Evolutionary conservation across 257 asterid genomes (phyloP), one percentile per base, ranked within the genome.

Genomic region (Lavandula angustifolia): DNA sequence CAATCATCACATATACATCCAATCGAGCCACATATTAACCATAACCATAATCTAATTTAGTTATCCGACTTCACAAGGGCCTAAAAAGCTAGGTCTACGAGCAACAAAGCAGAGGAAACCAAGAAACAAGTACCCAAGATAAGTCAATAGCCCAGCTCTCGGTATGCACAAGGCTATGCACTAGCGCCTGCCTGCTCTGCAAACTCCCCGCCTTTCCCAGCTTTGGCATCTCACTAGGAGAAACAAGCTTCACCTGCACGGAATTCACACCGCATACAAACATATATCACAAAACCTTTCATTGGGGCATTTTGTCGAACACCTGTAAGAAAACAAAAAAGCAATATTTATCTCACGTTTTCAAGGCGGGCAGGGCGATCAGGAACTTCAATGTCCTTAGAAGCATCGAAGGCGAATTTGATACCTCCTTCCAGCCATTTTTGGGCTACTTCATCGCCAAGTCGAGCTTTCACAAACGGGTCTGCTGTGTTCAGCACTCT

Each of bases 131-230:
- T 82, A 92, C 97, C 98, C 98, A 92, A 54, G 98, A 89, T 68
- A 92, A 84, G 83, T 89, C 97, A 68, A 92, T 82, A 43, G 98
- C 98, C 98, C 98, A 92, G 80, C 98, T 92, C 67, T 92, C 98
- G 29, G 84, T 92, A 69, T 92, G 97, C 73, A 82, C 96, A 58
- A 92, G 98, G 64, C 98, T 92, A 43, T 92, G 97, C 67, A 92
- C 91, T 73, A 92, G 79, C 53, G 98, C 96, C 74, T 85, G 96
- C 60, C 98, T 85, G 68, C 98, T 92, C 69, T 89, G 97, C 74
- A 89, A 82, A 77, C 96, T 92, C 80, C 98, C 98, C 13, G 87
- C 98, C 80, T 78, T 92, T 55, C 97, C 97, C 71, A 92, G 89
- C 79, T 92, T 92, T 22, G 97, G 97, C 97, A 92, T 92, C 83